Evolutionary conservation across 2,329 filamentous ascomycete genomes (phyloP).

Genomic region (Trichothecium roseum): DNA sequence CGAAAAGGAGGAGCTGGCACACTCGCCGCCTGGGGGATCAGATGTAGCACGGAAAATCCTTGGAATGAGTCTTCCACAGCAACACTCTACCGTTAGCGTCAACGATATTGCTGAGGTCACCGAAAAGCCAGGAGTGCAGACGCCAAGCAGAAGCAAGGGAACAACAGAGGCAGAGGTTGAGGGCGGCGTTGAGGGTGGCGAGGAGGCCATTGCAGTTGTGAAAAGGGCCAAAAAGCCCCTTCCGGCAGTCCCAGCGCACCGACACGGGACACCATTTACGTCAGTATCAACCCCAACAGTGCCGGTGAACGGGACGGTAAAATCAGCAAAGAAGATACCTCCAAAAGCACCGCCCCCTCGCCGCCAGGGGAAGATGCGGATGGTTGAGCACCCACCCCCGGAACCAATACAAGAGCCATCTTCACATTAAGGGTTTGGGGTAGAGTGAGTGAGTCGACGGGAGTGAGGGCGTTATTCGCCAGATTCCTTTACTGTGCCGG

Average conservation of each 20-base stretch:
- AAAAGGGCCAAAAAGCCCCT: slow-evolving; percentile 34
- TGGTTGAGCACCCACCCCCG: slow-evolving; percentile 17
- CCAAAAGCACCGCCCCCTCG: slow-evolving; percentile 36
- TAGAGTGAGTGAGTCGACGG: no score
- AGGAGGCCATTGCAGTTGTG: slow-evolving; percentile 12
- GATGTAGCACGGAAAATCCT: slow-evolving; percentile 49
- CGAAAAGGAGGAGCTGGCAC: slow-evolving; percentile 25
- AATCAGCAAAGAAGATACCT: slow-evolving; percentile 26
- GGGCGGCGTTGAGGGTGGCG: slow-evolving; percentile 3
- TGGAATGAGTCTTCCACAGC: slow-evolving; percentile 62
- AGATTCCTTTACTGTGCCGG: no score
- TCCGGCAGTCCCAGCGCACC: slow-evolving; percentile 45
- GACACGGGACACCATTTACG: slow-evolving; percentile 38
- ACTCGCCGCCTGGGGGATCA: slow-evolving; percentile 20
- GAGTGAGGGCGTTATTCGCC: no score
- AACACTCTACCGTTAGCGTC: slow-evolving; percentile 66
- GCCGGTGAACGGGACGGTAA: slow-evolving; percentile 13
- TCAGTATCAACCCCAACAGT: slow-evolving; percentile 20
- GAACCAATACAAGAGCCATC: slow-evolving; percentile 14
- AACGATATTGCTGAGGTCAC: slow-evolving; percentile 68
- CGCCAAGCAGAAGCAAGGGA: slow-evolving; percentile 54
- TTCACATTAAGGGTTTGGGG: slow-evolving; percentile 6
- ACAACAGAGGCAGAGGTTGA: slow-evolving; percentile 14
- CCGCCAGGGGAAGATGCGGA: slow-evolving; percentile 30
- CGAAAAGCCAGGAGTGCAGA: slow-evolving; percentile 74